Conservation (phyloP, 768 basidiomycete species). For the Gelatoporia subvermispora region DNA sequence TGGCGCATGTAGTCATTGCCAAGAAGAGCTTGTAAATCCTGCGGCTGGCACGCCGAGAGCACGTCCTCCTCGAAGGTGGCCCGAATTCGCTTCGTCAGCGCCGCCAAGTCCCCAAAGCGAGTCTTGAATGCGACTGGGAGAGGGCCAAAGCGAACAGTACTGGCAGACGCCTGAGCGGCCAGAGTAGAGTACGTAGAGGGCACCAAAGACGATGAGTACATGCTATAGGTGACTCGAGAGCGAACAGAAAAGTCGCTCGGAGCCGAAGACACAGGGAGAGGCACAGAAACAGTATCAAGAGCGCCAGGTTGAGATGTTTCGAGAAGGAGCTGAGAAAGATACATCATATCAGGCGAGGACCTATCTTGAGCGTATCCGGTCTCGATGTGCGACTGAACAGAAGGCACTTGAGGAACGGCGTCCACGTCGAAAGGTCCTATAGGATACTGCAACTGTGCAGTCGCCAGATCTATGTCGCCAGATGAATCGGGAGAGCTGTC, state of each 20-base stretch:
- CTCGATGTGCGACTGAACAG: neutral
- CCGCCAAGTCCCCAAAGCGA: conserved; percentile 9
- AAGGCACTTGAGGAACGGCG: neutral
- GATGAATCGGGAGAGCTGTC: neutral
- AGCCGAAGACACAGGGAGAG: neutral
- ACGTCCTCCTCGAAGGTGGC: neutral
- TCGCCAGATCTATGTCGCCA: too few relatives aligned
- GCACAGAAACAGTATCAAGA: neutral
- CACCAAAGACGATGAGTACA: neutral
- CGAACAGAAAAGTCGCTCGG: conserved; percentile 2
- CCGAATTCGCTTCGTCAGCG: conserved; percentile 9
- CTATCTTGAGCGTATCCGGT: neutral
- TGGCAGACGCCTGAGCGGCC: neutral
- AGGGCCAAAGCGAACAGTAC: neutral
- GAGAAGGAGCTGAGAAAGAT: conserved; percentile 5
- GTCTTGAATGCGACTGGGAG: conserved; percentile 14
- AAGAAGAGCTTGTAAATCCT: neutral
- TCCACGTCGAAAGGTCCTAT: neutral
- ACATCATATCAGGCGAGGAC: neutral
- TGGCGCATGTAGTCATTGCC: neutral
- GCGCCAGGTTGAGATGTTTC: neutral
- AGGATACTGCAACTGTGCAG: too few relatives aligned
- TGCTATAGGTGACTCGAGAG: neutral
- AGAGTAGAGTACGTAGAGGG: conserved; percentile 1
- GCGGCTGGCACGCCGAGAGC: neutral